phyloP scores from a whole-genome alignment of 495 filamentous ascomycete genomes.

The Parmelia sp. region DNA sequence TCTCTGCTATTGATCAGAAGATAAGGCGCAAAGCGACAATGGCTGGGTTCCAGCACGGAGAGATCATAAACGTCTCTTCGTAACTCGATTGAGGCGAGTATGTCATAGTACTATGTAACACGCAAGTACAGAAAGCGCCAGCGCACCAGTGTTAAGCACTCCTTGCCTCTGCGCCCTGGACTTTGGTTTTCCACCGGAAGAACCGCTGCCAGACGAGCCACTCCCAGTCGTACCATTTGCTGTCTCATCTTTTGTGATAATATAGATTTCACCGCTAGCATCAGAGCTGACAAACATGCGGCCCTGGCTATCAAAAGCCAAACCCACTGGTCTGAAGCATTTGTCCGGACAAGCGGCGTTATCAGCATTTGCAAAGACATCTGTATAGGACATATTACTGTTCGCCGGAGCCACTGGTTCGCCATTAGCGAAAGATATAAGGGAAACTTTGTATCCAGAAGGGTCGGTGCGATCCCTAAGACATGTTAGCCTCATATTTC shows the following conservation, averaged over 20 bases:
- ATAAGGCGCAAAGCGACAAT: neutral
- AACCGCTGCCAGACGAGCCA: slow-evolving; percentile 4
- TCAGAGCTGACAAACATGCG: slow-evolving; percentile 53
- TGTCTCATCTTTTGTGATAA: slow-evolving; percentile 32
- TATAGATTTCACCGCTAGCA: slow-evolving; percentile 52
- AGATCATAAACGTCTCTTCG: neutral
- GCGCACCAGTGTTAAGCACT: slow-evolving; percentile 1
- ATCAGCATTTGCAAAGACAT: slow-evolving; percentile 48
- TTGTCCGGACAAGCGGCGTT: slow-evolving; percentile 36
- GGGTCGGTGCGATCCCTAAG: slow-evolving; percentile 43
- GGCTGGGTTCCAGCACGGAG: neutral
- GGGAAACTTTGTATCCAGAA: slow-evolving; percentile 50
- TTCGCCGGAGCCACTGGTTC: slow-evolving; percentile 38
- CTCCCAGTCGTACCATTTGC: slow-evolving; percentile 10
- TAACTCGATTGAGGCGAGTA: neutral
- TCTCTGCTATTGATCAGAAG: neutral
- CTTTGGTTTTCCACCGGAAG: slow-evolving; percentile 3
- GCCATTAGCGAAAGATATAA: slow-evolving; percentile 38
- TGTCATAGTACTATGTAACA: slow-evolving; percentile 1
- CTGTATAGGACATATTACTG: slow-evolving; percentile 38
- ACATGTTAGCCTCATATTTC: slow-evolving; percentile 4
- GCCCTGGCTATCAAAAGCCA: slow-evolving; percentile 43
- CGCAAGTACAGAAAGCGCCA: slow-evolving; percentile 7
- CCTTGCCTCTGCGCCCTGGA: slow-evolving; percentile 8
- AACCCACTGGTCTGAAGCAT: slow-evolving; percentile 53